Evolutionary conservation across 768 basidiomycete species (phyloP).

Genomic region (Tylopilus plumbeoviolaceoides): DNA sequence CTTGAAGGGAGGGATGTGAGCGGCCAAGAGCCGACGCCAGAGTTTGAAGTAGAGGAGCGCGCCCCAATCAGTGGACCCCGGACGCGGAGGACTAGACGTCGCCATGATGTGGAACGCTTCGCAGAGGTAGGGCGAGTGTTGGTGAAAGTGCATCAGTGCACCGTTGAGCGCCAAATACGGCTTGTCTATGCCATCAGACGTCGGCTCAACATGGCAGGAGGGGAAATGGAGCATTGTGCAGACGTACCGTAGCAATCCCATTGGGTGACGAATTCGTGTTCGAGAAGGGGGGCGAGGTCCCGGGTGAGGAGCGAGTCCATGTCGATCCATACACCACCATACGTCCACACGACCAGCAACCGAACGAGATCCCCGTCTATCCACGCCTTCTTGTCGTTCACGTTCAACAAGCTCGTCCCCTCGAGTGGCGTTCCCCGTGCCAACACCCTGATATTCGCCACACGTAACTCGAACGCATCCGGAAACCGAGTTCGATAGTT

Average conservation of each 20-base stretch:
- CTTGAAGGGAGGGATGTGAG: constrained; percentile 77
- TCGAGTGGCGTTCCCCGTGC: constrained; percentile 77
- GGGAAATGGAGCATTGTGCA: background rate
- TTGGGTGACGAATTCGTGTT: constrained; percentile 96
- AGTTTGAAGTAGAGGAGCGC: constrained; percentile 87
- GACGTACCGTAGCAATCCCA: constrained; percentile 96
- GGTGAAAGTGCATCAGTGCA: constrained; percentile 89
- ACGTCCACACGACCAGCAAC: constrained; percentile 81
- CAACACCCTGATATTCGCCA: constrained; percentile 62
- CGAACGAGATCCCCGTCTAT: constrained; percentile 92
- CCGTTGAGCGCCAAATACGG: constrained; percentile 81
- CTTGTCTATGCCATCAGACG: constrained; percentile 48
- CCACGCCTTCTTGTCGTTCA: constrained; percentile 81
- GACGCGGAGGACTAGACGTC: constrained; percentile 63
- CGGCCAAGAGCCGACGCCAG: constrained; percentile 77
- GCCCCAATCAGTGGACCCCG: constrained; percentile 92
- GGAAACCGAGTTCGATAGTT: constrained; percentile 62
- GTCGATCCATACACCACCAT: constrained; percentile 94
- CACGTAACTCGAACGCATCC: constrained; percentile 62
- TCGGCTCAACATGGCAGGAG: background rate
- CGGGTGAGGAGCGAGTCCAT: constrained; percentile 94
- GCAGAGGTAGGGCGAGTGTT: constrained; percentile 93
- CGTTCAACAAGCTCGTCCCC: constrained; percentile 54
- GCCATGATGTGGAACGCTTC: constrained; percentile 93
- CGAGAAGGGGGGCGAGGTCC: constrained; percentile 79